Evolutionary conservation across 805 yeast genomes (phyloP).

Genomic region (Candida stauntonica): DNA sequence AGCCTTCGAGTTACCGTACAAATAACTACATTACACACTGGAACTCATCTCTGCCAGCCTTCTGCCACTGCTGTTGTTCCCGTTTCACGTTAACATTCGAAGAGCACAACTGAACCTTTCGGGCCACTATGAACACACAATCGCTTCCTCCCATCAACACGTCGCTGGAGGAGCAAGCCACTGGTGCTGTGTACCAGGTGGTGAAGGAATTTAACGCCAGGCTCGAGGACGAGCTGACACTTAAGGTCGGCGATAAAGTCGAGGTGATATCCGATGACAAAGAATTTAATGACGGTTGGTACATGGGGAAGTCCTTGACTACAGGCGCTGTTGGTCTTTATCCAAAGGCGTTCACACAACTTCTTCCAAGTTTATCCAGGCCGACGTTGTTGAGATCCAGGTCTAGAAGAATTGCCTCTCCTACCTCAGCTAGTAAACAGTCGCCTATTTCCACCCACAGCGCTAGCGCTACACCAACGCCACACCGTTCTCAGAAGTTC

Average conservation of each 20-base stretch:
- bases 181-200: slow-evolving; percentile 44
- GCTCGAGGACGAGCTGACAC: slow-evolving; percentile 81
- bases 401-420: slow-evolving; percentile 45
- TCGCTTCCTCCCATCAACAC: slow-evolving; percentile 14
- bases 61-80: neutral
- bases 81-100: neutral
- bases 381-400: slow-evolving; percentile 53
- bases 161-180: slow-evolving; percentile 18
- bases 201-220: slow-evolving; percentile 86
- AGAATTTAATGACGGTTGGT: slow-evolving; percentile 97
- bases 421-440: slow-evolving; percentile 18
- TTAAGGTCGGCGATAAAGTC: slow-evolving; percentile 77
- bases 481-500: slow-evolving; percentile 12
- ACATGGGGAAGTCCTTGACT: slow-evolving; percentile 74
- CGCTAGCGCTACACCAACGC: slow-evolving; percentile 11
- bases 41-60: too few species aligned
- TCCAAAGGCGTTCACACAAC: slow-evolving; percentile 83
- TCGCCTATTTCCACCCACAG: slow-evolving; percentile 18
- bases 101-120: too few species aligned
- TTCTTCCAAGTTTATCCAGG: slow-evolving; percentile 33
- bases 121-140: slow-evolving; percentile 2
- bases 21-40: too few species aligned
- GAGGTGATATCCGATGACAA: slow-evolving; percentile 90
- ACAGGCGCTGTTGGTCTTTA: slow-evolving; percentile 80
- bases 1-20: too few species aligned